Base-by-base conservation (phyloP, 441 rosid species). In the Kokia cookei region DNA sequence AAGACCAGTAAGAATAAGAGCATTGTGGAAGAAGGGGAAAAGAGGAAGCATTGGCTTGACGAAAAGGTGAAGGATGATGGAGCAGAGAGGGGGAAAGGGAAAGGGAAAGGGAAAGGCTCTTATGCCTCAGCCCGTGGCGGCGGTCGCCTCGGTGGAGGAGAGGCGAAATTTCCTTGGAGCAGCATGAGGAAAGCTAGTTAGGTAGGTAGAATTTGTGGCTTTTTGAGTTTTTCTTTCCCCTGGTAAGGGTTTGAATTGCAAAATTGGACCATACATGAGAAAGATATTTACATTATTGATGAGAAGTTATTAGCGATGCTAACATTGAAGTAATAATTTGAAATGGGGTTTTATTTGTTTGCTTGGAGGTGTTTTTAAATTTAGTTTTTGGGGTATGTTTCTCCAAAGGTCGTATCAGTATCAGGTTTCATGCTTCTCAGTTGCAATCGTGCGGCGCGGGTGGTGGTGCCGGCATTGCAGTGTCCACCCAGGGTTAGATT, bases 41-140 rank as follows among this genome's bases (percentile, higher is more conserved):
- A 78, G 77, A 86, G 76, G 83, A 89, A 66, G 75, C 97, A 92
- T 68, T 94, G 98, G 98, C 95, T 94, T 53, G 91, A 94, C 9
- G 86, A 67, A 14, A 80, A 76, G 75, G 79, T 76, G 77, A 84
- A 72, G 69, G 79, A 81, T 48, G 77, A 75, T 14, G 73, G 40
- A 59, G 78, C 50, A 19, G 40, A 77, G 4, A 73, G 78, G 2
- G 79, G 75, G 17, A 76, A 77, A 42, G 71, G 63, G 86, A 19
- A 77, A 42, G 71, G 63, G 86, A 19, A 19, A 19, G 22, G 74
- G 7, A 76, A 73, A 40, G 77, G 73, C 7, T 27, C 51, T 45
- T 60, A 64, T 27, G 27, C 60, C 50, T 47, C 78, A 17, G 35
- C 64, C 47, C 72, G 87, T 72, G 76, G 81, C 47, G 63, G 71